phyloP scores from a whole-genome alignment of 140 eudicot genomes.

The Bidens hawaiensis region DNA sequence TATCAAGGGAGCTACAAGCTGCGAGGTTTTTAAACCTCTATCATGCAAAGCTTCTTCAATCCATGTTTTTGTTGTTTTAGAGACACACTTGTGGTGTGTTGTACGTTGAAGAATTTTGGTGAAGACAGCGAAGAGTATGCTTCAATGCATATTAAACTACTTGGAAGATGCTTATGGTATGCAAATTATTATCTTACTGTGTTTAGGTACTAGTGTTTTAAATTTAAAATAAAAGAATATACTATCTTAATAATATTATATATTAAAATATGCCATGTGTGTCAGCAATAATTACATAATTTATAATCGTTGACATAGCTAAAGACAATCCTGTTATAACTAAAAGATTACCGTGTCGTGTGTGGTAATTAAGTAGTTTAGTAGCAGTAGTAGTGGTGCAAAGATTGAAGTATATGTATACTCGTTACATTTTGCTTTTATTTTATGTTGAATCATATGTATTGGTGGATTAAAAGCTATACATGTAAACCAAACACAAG shows the following conservation, averaged over 20 bases:
- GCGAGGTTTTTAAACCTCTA: no score
- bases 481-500: neutral
- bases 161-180: slow-evolving; percentile 18
- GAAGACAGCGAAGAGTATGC: neutral
- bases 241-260: no score
- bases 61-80: no score
- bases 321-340: neutral
- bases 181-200: neutral
- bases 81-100: neutral
- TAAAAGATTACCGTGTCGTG: neutral
- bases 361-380: neutral
- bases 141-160: neutral
- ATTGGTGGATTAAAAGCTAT: no score
- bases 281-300: neutral
- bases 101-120: neutral
- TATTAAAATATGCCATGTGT: neutral
- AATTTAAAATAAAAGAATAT: neutral
- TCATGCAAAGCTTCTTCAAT: no score
- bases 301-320: neutral
- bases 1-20: no score
- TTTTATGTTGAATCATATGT: no score
- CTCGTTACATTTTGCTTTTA: neutral
- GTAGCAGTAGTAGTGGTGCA: neutral
- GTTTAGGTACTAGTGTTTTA: neutral
- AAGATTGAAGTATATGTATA: neutral